These are phyloP conservation scores for Tylopilus cervinicoccineus DNA, from an alignment of 768 basidiomycete genomes.

Conservation along the genomic window DNA sequence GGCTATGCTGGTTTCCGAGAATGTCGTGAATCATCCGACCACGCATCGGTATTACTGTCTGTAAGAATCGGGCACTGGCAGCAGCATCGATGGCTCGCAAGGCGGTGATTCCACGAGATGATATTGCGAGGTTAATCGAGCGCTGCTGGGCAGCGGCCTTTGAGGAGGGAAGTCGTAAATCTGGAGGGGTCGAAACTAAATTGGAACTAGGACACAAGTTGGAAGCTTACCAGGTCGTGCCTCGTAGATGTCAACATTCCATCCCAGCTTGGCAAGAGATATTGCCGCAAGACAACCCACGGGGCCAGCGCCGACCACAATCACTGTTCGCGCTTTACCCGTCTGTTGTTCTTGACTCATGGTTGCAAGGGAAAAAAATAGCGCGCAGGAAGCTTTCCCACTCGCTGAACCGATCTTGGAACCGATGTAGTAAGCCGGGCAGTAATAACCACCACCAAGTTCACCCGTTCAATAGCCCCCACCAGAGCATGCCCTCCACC, in stretches of 20 bases:
- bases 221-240: constrained; percentile 60
- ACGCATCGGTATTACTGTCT: constrained; percentile 86
- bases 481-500: constrained; percentile 12
- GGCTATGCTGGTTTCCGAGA: constrained; percentile 72
- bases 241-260: constrained; percentile 79
- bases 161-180: constrained; percentile 70
- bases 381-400: too few species aligned
- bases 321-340: constrained; percentile 39
- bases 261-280: constrained; percentile 81
- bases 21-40: constrained; percentile 91
- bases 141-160: constrained; percentile 66
- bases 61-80: constrained; percentile 65
- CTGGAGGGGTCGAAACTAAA: constrained; percentile 36
- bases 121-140: constrained; percentile 96
- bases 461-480: too few species aligned
- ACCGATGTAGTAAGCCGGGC: constrained; percentile 14
- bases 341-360: constrained; percentile 13
- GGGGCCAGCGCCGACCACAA: constrained; percentile 85
- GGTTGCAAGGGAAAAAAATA: too few species aligned
- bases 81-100: constrained; percentile 74
- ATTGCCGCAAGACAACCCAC: constrained; percentile 92
- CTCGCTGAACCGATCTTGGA: background rate
- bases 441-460: too few species aligned
- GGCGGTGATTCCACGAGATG: constrained; percentile 88
- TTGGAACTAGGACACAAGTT: constrained; percentile 12